These are phyloP conservation scores for Escallonia rubra DNA, from an alignment of 129 eudicot species.

Conservation along the genomic window DNA sequence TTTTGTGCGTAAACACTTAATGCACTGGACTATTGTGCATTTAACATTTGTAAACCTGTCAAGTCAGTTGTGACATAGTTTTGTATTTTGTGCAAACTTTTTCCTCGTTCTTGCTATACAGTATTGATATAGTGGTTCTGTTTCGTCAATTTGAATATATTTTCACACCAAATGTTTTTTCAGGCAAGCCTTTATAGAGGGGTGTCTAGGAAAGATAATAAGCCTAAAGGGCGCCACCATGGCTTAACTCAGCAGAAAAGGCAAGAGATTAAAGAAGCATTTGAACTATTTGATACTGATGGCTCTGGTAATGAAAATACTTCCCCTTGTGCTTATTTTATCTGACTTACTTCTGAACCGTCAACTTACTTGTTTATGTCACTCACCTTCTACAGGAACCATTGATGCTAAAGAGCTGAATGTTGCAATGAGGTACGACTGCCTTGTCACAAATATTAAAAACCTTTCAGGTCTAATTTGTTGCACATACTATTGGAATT, in stretches of 20 bases:
- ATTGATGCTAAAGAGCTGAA: constrained; percentile 96
- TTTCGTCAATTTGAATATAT: too few species aligned
- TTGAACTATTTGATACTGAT: constrained; percentile 97
- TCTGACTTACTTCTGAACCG: background rate
- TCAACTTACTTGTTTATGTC: constrained; percentile 6
- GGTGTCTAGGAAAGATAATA: constrained; percentile 46
- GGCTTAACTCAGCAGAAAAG: constrained; percentile 75
- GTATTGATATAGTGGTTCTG: too few species aligned
- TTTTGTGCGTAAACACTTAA: too few species aligned
- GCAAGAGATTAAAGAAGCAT: constrained; percentile 97
- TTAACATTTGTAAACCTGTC: too few species aligned
- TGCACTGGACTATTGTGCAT: too few species aligned
- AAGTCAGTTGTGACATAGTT: too few species aligned
- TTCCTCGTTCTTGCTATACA: too few species aligned
- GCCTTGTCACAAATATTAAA: background rate
- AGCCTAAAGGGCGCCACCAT: constrained; percentile 77
- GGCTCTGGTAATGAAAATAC: constrained; percentile 57
- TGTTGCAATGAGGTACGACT: constrained; percentile 89
- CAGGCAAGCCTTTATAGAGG: constrained; percentile 43
- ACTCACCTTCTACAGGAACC: constrained; percentile 47
- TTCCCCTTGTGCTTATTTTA: background rate
- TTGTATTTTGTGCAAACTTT: too few species aligned
- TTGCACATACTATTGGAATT: constrained; percentile 7
- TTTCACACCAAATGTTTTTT: background rate
- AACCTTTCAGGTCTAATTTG: background rate